These are phyloP conservation scores for Oryza officinalis DNA, from an alignment of 176 grass and related monocot species.

Conservation along the genomic window DNA sequence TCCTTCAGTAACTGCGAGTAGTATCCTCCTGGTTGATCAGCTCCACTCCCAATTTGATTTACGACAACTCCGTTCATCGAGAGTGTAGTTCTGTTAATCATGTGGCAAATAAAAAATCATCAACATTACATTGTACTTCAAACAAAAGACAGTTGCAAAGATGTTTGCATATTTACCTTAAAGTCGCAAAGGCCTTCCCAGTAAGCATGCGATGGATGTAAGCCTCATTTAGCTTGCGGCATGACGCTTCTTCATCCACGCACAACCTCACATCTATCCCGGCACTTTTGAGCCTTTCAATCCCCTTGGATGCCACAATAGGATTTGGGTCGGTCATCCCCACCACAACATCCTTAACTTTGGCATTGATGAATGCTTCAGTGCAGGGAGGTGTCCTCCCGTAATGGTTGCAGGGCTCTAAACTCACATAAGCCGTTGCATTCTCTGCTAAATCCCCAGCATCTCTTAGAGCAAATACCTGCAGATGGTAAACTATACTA, in stretches of 20 bases:
- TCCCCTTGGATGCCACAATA: constrained; percentile 86
- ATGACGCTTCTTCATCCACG: constrained; percentile 78
- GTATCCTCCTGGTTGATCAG: constrained; percentile 65
- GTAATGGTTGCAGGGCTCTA: constrained; percentile 92
- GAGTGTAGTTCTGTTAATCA: constrained; percentile 63
- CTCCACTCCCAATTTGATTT: constrained; percentile 57
- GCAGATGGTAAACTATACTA: constrained; percentile 18
- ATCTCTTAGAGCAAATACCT: constrained; percentile 93
- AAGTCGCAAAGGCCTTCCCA: constrained; percentile 74
- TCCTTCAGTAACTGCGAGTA: constrained; percentile 79
- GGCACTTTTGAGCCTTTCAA: constrained; percentile 66
- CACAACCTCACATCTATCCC: constrained; percentile 70
- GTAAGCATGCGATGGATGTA: constrained; percentile 84
- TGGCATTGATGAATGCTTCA: constrained; percentile 69
- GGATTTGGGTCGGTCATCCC: constrained; percentile 96
- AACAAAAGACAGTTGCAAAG: background rate
- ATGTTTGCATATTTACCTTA: constrained; percentile 58
- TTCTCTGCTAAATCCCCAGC: constrained; percentile 73
- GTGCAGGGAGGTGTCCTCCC: constrained; percentile 89
- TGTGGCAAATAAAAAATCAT: background rate
- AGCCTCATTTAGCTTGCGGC: constrained; percentile 70
- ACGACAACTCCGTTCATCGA: constrained; percentile 59
- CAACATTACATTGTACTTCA: background rate
- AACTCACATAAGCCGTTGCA: constrained; percentile 80
- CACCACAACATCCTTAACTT: constrained; percentile 84